Evolutionary conservation across 2,329 filamentous ascomycete species (phyloP).

Genomic region (Helotiales sp.): DNA sequence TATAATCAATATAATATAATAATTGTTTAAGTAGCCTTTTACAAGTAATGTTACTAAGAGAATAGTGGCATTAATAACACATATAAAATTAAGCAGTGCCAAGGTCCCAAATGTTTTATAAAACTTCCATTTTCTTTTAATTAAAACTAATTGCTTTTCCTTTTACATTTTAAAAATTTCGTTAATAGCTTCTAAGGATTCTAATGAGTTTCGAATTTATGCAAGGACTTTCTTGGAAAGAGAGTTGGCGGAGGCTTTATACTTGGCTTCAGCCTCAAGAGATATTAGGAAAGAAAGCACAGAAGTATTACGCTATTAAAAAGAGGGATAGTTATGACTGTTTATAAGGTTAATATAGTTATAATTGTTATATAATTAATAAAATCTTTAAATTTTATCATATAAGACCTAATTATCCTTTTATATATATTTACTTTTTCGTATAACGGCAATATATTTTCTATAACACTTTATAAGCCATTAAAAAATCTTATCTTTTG

Average conservation of each 20-base stretch:
- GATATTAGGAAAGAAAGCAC: slow-evolving; percentile 14
- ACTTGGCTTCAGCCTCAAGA: slow-evolving; percentile 15
- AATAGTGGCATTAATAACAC: slow-evolving; percentile 68
- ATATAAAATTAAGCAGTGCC: slow-evolving; percentile 52
- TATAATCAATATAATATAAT: slow-evolving; percentile 30
- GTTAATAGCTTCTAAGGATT: slow-evolving; percentile 14
- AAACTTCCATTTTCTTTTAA: slow-evolving; percentile 26
- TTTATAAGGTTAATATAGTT: neutral
- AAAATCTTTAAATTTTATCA: neutral
- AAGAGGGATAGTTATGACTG: slow-evolving; percentile 19
- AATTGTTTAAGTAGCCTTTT: slow-evolving; percentile 15
- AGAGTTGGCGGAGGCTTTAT: slow-evolving; percentile 19
- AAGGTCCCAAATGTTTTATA: slow-evolving; percentile 35
- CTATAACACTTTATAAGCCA: neutral
- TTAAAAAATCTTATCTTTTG: neutral
- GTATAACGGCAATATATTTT: slow-evolving; percentile 9
- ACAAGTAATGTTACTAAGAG: slow-evolving; percentile 45
- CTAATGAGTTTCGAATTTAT: slow-evolving; percentile 7
- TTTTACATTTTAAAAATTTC: slow-evolving; percentile 16
- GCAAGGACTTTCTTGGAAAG: slow-evolving; percentile 17
- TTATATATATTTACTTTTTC: slow-evolving; percentile 3
- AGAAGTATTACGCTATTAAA: slow-evolving; percentile 10
- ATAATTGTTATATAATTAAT: slow-evolving; percentile 15
- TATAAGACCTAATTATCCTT: neutral
- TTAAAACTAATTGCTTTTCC: neutral